phyloP scores from a whole-genome alignment of 352 stramenopile genomes.

The Pythium sukuiense region DNA sequence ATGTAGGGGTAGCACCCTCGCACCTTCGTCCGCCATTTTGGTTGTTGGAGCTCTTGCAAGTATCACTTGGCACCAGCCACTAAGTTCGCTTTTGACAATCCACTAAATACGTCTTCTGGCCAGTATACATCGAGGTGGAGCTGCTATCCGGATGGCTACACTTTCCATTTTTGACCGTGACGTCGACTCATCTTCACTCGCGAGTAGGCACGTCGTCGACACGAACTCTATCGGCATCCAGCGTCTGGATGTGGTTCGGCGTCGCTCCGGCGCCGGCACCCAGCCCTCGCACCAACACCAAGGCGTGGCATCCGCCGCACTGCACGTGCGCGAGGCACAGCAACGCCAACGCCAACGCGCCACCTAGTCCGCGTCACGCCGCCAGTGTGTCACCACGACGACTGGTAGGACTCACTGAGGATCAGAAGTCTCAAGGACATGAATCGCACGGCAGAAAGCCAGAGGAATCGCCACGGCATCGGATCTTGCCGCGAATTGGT shows the following conservation, averaged over 20 bases:
- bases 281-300: slow-evolving; percentile 40
- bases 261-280: slow-evolving; percentile 46
- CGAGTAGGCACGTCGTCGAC: too few species aligned
- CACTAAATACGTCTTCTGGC: not conserved
- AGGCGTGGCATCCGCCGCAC: slow-evolving; percentile 37
- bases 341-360: not conserved
- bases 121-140: not conserved
- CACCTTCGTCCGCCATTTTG: slow-evolving; percentile 66
- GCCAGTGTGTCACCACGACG: not conserved
- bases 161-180: not conserved
- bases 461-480: not conserved
- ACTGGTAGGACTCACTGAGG: not conserved
- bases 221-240: not conserved
- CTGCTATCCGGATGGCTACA: slow-evolving; percentile 10
- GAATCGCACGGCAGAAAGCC: not conserved
- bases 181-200: not conserved
- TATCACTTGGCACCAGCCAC: not conserved
- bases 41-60: not conserved
- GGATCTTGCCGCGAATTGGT: not conserved
- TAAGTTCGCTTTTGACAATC: not conserved
- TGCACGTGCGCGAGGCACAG: slow-evolving; percentile 40
- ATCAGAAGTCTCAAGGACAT: not conserved
- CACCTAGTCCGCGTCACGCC: not conserved
- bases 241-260: slow-evolving; percentile 59
- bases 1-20: not conserved